Conservation (phyloP, 2,329 filamentous ascomycete genomes). For the Ophiostoma fasciatum region DNA sequence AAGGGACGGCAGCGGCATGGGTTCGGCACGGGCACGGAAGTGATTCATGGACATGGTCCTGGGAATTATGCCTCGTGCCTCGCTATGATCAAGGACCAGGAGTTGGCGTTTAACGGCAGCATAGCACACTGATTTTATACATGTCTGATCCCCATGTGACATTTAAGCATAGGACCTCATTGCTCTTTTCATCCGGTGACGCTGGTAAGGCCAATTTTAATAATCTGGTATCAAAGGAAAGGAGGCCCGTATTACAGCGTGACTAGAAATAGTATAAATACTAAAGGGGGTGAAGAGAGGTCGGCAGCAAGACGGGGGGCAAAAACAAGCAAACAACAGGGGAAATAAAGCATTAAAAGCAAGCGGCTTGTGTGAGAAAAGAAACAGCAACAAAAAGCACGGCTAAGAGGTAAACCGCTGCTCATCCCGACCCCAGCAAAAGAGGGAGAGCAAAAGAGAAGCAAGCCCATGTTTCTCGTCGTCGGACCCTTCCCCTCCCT, state of each 20-base stretch:
- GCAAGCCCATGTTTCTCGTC: not conserved
- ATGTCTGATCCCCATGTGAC: not conserved
- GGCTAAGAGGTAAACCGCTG: conserved; percentile 7
- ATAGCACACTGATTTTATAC: too few relatives aligned
- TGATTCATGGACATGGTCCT: too few relatives aligned
- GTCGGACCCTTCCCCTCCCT: not conserved
- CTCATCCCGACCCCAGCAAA: conserved; percentile 1
- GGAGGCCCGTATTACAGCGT: not conserved
- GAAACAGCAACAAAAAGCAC: conserved; percentile 3
- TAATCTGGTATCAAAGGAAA: conserved; percentile 4
- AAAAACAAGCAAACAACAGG: not conserved
- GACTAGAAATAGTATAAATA: conserved; percentile 1
- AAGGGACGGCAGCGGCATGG: conserved; percentile 81
- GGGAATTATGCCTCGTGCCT: too few relatives aligned
- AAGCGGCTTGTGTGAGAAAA: conserved; percentile 1
- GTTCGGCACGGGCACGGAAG: too few relatives aligned
- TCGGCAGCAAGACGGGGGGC: not conserved
- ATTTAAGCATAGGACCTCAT: too few relatives aligned
- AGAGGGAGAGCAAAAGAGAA: not conserved
- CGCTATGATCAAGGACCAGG: too few relatives aligned
- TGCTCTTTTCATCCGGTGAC: too few relatives aligned
- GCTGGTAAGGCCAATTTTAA: conserved; percentile 3
- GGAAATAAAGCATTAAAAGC: conserved; percentile 1
- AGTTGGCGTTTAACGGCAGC: too few relatives aligned
- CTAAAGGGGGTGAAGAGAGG: not conserved